These are phyloP conservation scores for Helichrysum umbraculigerum DNA, from an alignment of 129 eudicot genomes.

Conservation along the genomic window DNA sequence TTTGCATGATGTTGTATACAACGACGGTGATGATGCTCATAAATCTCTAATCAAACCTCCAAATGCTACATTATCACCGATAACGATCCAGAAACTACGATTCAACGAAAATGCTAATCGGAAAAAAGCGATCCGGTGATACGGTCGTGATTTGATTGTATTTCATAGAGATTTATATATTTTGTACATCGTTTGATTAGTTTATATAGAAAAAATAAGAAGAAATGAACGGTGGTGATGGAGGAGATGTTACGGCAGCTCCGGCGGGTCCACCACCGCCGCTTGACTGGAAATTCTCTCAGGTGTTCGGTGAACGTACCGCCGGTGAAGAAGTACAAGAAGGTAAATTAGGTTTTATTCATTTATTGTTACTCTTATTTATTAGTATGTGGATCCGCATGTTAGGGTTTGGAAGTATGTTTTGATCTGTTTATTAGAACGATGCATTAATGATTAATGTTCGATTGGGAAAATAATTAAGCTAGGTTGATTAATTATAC, in stretches of 20 bases:
- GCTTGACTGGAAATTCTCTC: constrained; percentile 86
- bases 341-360: constrained; percentile 35
- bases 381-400: constrained; percentile 22
- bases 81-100: constrained; percentile 28
- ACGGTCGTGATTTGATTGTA: constrained; percentile 30
- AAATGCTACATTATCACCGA: constrained; percentile 31
- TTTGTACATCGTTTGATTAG: constrained; percentile 7
- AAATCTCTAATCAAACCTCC: constrained; percentile 20
- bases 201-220: neutral
- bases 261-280: constrained; percentile 68
- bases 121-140: constrained; percentile 33
- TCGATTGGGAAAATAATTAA: constrained; percentile 9
- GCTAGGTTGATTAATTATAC: neutral
- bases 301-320: constrained; percentile 73
- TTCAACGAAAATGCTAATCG: constrained; percentile 28
- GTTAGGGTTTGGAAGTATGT: constrained; percentile 33
- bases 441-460: constrained; percentile 17
- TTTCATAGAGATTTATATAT: constrained; percentile 2
- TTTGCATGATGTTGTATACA: neutral
- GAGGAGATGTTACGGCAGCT: constrained; percentile 58
- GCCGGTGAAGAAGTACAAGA: constrained; percentile 79
- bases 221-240: constrained; percentile 64
- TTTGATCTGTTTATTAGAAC: constrained; percentile 24
- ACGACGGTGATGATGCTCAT: constrained; percentile 12
- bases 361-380: neutral